These are phyloP conservation scores for Cryptosporidium parvum DNA, from an alignment of 169 alveolate species.

Conservation along the genomic window DNA sequence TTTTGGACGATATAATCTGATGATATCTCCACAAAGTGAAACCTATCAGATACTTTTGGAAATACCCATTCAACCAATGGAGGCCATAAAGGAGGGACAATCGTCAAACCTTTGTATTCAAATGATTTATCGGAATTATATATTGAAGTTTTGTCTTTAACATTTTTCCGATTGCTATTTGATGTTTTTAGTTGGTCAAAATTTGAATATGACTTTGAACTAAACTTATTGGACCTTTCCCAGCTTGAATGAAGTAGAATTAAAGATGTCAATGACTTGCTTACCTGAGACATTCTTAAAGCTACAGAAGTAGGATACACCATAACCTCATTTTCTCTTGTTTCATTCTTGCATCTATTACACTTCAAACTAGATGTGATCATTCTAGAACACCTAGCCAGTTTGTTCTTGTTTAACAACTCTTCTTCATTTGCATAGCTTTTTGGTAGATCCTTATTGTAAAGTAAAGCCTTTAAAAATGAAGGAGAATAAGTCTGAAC, in stretches of 20 bases:
- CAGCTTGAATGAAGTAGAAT: constrained; percentile 45
- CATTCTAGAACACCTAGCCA: constrained; percentile 40
- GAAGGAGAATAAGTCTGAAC: constrained; percentile 76
- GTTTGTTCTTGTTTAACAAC: constrained; percentile 13
- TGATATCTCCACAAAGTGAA: constrained; percentile 66
- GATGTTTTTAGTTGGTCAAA: background rate
- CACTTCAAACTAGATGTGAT: background rate
- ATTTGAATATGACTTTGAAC: background rate
- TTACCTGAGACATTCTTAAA: constrained; percentile 64
- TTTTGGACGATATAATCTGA: constrained; percentile 28
- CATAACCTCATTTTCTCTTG: background rate
- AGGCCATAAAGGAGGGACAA: constrained; percentile 75
- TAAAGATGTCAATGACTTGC: constrained; percentile 53
- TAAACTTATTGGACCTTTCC: constrained; percentile 59
- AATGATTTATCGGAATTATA: background rate
- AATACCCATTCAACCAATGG: constrained; percentile 74
- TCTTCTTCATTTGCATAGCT: constrained; percentile 72
- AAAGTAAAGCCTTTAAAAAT: constrained; percentile 55
- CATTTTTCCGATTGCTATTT: background rate
- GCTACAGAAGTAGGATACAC: constrained; percentile 56
- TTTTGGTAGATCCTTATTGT: constrained; percentile 67
- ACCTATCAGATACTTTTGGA: constrained; percentile 64
- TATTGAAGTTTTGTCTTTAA: background rate
- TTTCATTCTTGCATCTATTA: background rate
- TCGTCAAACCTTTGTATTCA: constrained; percentile 65